Percentiles rank a stretch among this genome's conserved stretches.
Conservation (phyloP, 192 early-diverging fungal species). For the Dispira simplex region DNA sequence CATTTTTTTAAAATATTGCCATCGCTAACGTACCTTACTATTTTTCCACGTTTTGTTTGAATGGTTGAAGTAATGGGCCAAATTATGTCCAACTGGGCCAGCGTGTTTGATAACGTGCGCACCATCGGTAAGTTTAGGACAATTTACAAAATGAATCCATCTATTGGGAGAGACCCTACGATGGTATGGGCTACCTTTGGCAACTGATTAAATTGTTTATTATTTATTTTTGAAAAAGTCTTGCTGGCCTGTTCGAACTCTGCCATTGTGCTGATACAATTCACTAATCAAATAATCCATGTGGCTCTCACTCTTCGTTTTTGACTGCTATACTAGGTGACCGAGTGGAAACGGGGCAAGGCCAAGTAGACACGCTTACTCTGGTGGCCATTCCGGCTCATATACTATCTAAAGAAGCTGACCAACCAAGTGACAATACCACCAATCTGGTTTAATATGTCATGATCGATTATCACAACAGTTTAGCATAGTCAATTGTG, state of each 20-base stretch:
- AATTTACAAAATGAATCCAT: not conserved
- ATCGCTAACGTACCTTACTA: not conserved
- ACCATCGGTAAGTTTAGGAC: conserved; percentile 7
- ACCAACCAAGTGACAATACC: too few species aligned
- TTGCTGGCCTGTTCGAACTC: not conserved
- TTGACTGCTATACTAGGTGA: not conserved
- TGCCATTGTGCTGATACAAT: not conserved
- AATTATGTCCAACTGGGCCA: conserved; percentile 9
- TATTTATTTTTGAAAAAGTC: not conserved
- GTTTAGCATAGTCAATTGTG: too few species aligned
- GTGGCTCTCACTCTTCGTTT: not conserved
- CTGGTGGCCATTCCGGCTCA: too few species aligned
- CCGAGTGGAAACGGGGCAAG: not conserved
- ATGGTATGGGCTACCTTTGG: not conserved
- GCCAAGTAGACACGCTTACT: too few species aligned
- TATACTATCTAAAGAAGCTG: too few species aligned
- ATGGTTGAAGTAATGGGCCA: conserved; percentile 5
- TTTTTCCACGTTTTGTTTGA: not conserved
- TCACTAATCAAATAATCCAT: not conserved
- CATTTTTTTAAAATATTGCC: not conserved
- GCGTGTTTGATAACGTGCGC: conserved; percentile 5
- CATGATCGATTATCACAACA: too few species aligned
- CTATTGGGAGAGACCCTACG: not conserved
- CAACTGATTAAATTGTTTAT: not conserved
- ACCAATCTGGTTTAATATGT: too few species aligned